Evolutionary conservation across 2,329 filamentous ascomycete species (phyloP).

Genomic region (Metarhizium album): DNA sequence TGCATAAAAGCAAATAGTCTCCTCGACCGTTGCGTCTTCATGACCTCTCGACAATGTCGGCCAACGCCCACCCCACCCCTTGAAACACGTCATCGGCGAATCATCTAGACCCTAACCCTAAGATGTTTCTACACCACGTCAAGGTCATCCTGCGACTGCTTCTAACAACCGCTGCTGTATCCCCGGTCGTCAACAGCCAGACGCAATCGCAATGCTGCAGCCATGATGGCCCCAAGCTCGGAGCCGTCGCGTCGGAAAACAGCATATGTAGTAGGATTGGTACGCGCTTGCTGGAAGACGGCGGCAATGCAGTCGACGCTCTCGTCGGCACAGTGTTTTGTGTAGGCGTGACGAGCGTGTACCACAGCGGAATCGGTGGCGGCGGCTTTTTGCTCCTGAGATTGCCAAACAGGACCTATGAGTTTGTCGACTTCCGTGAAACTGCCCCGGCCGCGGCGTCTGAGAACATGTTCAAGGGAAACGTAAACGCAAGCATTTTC

Average conservation of each 20-base stretch:
- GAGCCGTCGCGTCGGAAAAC: conserved; percentile 52
- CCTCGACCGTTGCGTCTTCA: no score
- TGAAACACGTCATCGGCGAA: no score
- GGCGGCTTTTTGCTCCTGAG: conserved; percentile 73
- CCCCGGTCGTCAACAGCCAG: neutral
- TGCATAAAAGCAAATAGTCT: no score
- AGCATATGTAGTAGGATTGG: conserved; percentile 50
- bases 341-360: conserved; percentile 53
- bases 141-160: neutral
- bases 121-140: neutral
- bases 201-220: neutral
- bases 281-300: conserved; percentile 41
- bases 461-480: conserved; percentile 70
- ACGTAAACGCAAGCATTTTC: conserved; percentile 50
- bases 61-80: no score
- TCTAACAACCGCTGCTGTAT: neutral
- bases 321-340: conserved; percentile 55
- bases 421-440: conserved; percentile 79
- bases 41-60: no score
- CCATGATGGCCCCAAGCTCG: conserved; percentile 21
- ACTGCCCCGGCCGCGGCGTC: conserved; percentile 69
- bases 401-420: conserved; percentile 53
- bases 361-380: conserved; percentile 62
- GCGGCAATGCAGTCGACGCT: conserved; percentile 58
- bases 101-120: neutral